Evolutionary conservation across 371 early-diverging fungal species (phyloP), one percentile per base, ranked within the genome.

Genomic region (Globomyces sp.): DNA sequence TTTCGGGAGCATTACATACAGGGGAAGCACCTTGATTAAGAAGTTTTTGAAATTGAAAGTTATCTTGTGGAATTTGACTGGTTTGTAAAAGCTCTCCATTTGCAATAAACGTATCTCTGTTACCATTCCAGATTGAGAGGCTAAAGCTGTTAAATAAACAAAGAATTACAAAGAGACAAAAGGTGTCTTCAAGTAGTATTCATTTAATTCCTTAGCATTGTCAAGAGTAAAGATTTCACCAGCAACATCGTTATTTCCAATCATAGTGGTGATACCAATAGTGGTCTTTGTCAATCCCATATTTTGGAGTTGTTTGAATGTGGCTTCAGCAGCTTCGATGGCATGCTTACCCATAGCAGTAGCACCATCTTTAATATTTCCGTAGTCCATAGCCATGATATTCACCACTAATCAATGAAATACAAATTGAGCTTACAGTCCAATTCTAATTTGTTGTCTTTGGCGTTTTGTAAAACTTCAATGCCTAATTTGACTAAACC

Each of bases 201-300:
- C 41, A 8, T 69, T 44, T 11, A 80, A 45, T 36, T 69, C 44
- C 9, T 34, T n/a, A 41, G 74, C 78, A 47, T 79, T 67, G 24
- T 41, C 67, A 2, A 69, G 45, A 0, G 67, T 47, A 63, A 79
- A 77, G 37, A 73, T 50, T 58, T 77, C 75, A 36, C 60, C 68
- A 3, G 13, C 46, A 2, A 70, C 72, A 47, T 79, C 77, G 62
- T 79, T 79, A 13, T 59, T 46, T 10, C 80, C 80, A 58, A 79
- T 79, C 80, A 79, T 79, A 39, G 80, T 72, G 34, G 71, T 71
- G 46, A 79, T 61, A 44, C 76, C 77, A 60, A 79, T 66, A 36
- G 52, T 47, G 24, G 64, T 67, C 47, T 57, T 49, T 1, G 50
- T 41, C 41, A 63, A 46, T 36, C 69, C 71, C 11, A 67, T 24